A percentile compares a stretch with the other conserved stretches of the same genome.
phyloP scores from a whole-genome alignment of 164 flowering plant species.

The Piper longum region DNA sequence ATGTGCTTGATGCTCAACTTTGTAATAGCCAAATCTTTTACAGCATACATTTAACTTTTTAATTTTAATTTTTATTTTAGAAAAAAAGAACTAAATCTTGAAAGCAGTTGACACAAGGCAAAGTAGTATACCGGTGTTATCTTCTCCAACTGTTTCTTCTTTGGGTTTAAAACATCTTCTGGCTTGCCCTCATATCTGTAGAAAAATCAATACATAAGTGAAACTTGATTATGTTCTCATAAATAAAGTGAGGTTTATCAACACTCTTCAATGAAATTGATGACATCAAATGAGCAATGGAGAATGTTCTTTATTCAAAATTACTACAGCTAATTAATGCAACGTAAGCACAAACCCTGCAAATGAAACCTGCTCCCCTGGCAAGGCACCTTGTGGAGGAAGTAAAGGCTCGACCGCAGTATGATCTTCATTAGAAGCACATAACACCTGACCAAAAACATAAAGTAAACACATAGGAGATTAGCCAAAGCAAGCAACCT shows the following conservation, averaged over 20 bases:
- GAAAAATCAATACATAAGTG: not conserved
- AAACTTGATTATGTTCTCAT: not conserved
- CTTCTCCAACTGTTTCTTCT: constrained; percentile 95
- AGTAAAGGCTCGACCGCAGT: constrained; percentile 73
- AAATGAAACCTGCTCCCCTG: constrained; percentile 72
- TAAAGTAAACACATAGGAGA: not conserved
- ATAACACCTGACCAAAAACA: constrained; percentile 49
- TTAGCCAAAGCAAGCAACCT: not conserved
- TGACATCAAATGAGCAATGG: not conserved
- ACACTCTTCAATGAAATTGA: not conserved
- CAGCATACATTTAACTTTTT: too few species aligned
- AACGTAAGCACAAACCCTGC: constrained; percentile 43
- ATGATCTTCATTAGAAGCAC: constrained; percentile 92
- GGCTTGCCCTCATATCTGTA: constrained; percentile 80
- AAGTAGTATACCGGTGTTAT: constrained; percentile 60
- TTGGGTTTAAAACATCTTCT: constrained; percentile 92
- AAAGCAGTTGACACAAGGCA: not conserved
- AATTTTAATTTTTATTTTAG: too few species aligned
- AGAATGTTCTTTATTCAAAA: not conserved
- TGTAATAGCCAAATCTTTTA: too few species aligned
- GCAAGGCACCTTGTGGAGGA: constrained; percentile 71
- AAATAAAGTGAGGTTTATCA: not conserved
- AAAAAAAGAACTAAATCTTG: too few species aligned
- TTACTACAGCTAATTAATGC: not conserved
- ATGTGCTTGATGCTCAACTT: too few species aligned